phyloP scores from a whole-genome alignment of 202 grass and related monocot species.

The Elaeis oleifera region DNA sequence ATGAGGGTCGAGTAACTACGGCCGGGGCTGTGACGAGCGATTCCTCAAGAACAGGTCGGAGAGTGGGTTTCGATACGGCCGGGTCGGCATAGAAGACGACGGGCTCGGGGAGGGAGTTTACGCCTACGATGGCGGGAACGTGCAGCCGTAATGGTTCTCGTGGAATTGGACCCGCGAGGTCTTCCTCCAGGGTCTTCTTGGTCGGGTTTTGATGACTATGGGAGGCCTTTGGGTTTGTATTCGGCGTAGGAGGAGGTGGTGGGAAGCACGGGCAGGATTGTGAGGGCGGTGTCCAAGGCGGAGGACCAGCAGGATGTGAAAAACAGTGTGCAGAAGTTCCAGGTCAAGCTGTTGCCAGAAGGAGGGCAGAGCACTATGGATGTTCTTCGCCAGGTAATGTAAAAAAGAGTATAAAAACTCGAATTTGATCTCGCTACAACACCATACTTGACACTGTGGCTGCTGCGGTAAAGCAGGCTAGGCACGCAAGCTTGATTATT shows the following conservation, averaged over 20 bases:
- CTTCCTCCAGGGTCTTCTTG: slow-evolving; percentile 30
- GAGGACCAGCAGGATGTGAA: slow-evolving; percentile 61
- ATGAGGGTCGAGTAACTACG: slow-evolving; percentile 14
- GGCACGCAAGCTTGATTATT: too few relatives aligned
- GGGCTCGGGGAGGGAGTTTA: slow-evolving; percentile 65
- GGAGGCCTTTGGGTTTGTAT: slow-evolving; percentile 54
- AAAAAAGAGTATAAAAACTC: slow-evolving; percentile 2
- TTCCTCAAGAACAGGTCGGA: slow-evolving; percentile 30
- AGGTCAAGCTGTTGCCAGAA: slow-evolving; percentile 1
- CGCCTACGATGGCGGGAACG: slow-evolving; percentile 42
- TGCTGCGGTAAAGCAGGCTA: too few relatives aligned
- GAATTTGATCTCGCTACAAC: not conserved
- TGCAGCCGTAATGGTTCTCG: slow-evolving; percentile 63
- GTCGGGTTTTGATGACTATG: slow-evolving; percentile 62
- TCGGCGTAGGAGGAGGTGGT: slow-evolving; percentile 33
- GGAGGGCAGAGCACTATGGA: slow-evolving; percentile 55
- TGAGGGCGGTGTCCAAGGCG: slow-evolving; percentile 66
- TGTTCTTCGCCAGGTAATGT: slow-evolving; percentile 81
- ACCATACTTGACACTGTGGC: too few relatives aligned
- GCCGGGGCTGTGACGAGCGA: slow-evolving; percentile 20
- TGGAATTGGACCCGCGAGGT: slow-evolving; percentile 59
- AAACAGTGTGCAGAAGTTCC: slow-evolving; percentile 51
- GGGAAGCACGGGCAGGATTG: slow-evolving; percentile 46
- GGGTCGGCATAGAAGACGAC: slow-evolving; percentile 17
- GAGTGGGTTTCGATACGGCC: slow-evolving; percentile 17